Conservation (phyloP, 1,284 basidiomycete genomes). For the Xerocomus alliaceus region DNA sequence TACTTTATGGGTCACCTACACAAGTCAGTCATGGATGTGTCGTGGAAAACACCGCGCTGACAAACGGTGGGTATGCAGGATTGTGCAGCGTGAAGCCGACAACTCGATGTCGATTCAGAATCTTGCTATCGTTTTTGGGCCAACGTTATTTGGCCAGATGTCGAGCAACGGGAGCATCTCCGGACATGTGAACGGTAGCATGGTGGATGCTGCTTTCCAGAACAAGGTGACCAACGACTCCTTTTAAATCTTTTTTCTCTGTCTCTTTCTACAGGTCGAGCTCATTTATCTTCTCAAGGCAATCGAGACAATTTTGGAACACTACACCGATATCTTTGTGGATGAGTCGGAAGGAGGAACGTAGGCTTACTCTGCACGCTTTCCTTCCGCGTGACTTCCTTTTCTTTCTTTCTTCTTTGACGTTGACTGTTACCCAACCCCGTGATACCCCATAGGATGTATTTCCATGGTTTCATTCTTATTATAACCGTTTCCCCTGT, state of each 20-base stretch:
- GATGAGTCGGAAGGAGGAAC: constrained; percentile 59
- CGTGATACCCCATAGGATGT: constrained; percentile 30
- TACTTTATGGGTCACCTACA: constrained; percentile 95
- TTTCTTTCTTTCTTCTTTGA: neutral
- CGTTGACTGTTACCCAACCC: constrained; percentile 29
- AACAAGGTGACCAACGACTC: constrained; percentile 56
- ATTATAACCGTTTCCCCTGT: constrained; percentile 2
- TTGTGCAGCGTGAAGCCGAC: constrained; percentile 72
- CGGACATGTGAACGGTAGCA: constrained; percentile 52
- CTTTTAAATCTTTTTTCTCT: too few species aligned
- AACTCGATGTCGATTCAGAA: constrained; percentile 97
- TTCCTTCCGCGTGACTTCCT: neutral
- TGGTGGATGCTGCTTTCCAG: constrained; percentile 62
- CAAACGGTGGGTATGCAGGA: constrained; percentile 50
- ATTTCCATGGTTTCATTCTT: constrained; percentile 19
- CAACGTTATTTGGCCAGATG: constrained; percentile 82
- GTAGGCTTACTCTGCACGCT: constrained; percentile 15
- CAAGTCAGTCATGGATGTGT: constrained; percentile 55
- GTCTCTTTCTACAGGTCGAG: neutral
- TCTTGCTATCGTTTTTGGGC: constrained; percentile 96
- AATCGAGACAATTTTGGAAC: constrained; percentile 80
- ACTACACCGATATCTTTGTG: constrained; percentile 83
- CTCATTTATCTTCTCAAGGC: constrained; percentile 53
- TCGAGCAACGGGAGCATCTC: constrained; percentile 51
- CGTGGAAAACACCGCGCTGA: constrained; percentile 7